Evolutionary conservation across 2,329 filamentous ascomycete species (phyloP).

Genomic region (Cryoendolithus antarcticus): DNA sequence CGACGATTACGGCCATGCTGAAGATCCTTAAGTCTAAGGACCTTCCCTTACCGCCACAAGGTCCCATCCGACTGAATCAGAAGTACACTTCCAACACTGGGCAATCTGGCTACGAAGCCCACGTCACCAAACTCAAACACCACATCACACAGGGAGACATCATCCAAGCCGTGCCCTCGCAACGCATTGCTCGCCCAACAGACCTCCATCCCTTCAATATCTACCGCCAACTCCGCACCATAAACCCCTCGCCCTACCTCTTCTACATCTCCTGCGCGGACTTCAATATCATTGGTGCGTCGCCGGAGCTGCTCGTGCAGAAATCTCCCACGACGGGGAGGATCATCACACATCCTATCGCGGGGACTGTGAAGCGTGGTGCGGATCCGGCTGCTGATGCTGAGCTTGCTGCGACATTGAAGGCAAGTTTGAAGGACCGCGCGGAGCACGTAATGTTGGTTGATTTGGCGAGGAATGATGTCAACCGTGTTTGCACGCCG

Average conservation of each 20-base stretch:
- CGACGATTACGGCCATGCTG: constrained; percentile 54
- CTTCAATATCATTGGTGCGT: constrained; percentile 92
- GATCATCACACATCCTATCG: constrained; percentile 93
- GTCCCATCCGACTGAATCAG: constrained; percentile 57
- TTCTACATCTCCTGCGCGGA: constrained; percentile 88
- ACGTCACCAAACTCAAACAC: constrained; percentile 74
- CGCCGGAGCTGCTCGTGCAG: constrained; percentile 89
- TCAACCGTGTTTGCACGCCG: constrained; percentile 91
- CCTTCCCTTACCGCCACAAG: constrained; percentile 55
- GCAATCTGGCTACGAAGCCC: constrained; percentile 73
- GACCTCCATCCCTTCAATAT: constrained; percentile 94
- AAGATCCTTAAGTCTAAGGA: constrained; percentile 60
- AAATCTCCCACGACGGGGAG: constrained; percentile 56
- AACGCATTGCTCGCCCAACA: constrained; percentile 81
- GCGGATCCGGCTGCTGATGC: constrained; percentile 71
- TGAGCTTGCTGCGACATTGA: constrained; percentile 62
- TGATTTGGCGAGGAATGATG: constrained; percentile 87
- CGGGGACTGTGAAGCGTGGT: constrained; percentile 84
- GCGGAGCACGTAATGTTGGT: constrained; percentile 97
- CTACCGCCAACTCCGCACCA: constrained; percentile 88
- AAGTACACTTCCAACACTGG: constrained; percentile 90
- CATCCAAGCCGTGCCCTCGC: constrained; percentile 92
- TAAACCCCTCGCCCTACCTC: constrained; percentile 93
- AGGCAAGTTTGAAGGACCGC: constrained; percentile 74
- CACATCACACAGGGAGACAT: constrained; percentile 90